These are phyloP conservation scores for Hymenoscyphus salicellus DNA, from an alignment of 2,329 filamentous ascomycete species.

Conservation along the genomic window DNA sequence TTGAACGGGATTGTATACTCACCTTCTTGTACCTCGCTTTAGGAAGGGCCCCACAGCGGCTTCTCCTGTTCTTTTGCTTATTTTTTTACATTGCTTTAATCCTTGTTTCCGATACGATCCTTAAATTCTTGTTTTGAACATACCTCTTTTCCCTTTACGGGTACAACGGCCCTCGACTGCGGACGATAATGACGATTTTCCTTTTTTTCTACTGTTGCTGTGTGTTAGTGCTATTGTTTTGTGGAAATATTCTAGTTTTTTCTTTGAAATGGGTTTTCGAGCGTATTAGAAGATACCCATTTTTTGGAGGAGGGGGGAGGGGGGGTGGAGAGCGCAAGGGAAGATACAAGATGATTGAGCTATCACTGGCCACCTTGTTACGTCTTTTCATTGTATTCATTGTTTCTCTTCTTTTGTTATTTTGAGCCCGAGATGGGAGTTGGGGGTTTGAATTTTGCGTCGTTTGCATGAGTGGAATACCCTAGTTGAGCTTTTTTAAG, in stretches of 20 bases:
- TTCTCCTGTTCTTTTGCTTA: neutral
- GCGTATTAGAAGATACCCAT: slow-evolving; percentile 2
- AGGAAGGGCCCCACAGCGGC: neutral
- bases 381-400: neutral
- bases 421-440: neutral
- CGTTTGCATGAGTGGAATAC: slow-evolving; percentile 5
- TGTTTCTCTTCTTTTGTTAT: neutral
- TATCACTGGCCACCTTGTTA: slow-evolving; percentile 3
- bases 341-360: neutral
- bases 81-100: slow-evolving; percentile 7
- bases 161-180: slow-evolving; percentile 4
- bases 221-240: neutral
- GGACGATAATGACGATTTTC: slow-evolving; percentile 2
- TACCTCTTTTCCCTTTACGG: neutral
- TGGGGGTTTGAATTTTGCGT: neutral
- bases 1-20: neutral
- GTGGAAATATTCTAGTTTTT: neutral
- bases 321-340: neutral
- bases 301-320: neutral
- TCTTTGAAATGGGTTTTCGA: neutral
- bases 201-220: slow-evolving; percentile 1
- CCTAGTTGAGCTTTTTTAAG: neutral
- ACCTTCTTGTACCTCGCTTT: slow-evolving; percentile 1
- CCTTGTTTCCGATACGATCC: neutral
- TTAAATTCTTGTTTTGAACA: slow-evolving; percentile 1